A percentile compares a stretch with the other conserved stretches of the same genome.
Conservation (phyloP, 352 stramenopile species). For the Aphanomyces cochlioides region DNA sequence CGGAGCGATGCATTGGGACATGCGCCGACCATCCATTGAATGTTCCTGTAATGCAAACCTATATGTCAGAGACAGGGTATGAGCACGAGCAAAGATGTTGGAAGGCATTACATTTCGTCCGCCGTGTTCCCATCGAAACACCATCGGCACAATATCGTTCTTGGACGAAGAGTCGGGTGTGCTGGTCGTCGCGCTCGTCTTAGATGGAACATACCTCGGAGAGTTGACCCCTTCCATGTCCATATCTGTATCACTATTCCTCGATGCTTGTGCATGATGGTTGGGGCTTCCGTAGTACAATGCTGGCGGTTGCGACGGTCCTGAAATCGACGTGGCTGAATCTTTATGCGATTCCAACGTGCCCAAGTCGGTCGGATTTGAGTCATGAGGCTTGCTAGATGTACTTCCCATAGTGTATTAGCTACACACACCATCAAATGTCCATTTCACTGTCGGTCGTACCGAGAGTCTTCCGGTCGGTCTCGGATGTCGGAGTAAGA, state of each 20-base stretch:
- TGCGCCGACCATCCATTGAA: slow-evolving; percentile 99
- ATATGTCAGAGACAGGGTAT: slow-evolving; percentile 35
- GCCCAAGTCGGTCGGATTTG: slow-evolving; percentile 72
- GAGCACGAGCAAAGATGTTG: background rate
- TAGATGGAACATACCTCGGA: slow-evolving; percentile 2
- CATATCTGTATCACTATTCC: slow-evolving; percentile 31
- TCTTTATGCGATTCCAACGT: slow-evolving; percentile 34
- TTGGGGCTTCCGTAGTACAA: slow-evolving; percentile 16
- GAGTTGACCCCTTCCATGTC: slow-evolving; percentile 30
- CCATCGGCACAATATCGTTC: slow-evolving; percentile 84
- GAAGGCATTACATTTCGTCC: slow-evolving; percentile 57
- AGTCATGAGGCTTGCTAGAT: slow-evolving; percentile 77
- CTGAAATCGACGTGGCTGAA: slow-evolving; percentile 27
- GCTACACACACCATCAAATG: background rate
- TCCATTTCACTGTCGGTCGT: background rate
- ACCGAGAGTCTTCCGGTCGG: too few relatives aligned
- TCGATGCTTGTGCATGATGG: slow-evolving; percentile 28
- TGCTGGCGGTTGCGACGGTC: background rate
- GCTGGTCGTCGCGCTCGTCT: slow-evolving; percentile 2
- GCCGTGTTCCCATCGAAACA: slow-evolving; percentile 99
- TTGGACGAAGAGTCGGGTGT: slow-evolving; percentile 23
- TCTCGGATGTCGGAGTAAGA: too few relatives aligned
- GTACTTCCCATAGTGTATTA: slow-evolving; percentile 62
- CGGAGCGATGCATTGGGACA: slow-evolving; percentile 98
- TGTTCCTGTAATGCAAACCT: slow-evolving; percentile 98